Conservation (phyloP, 257 asterid genomes). For the Mentha longifolia region DNA sequence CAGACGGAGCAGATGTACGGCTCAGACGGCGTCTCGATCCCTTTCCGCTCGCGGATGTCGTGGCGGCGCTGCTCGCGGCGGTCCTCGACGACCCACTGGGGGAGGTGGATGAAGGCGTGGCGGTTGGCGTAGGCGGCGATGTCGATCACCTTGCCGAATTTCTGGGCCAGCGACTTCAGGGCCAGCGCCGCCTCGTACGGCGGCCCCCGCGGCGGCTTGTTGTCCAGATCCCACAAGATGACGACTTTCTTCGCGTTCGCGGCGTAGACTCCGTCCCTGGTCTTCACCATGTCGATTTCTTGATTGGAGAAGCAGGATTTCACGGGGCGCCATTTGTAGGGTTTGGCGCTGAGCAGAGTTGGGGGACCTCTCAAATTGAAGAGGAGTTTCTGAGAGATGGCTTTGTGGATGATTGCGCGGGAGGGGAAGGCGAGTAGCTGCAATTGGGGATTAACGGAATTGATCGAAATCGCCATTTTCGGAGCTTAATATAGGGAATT, state of each 20-base stretch:
- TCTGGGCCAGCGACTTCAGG: conserved; percentile 65
- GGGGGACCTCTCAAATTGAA: conserved; percentile 23
- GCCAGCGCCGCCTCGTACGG: conserved; percentile 87
- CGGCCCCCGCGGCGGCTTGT: conserved; percentile 95
- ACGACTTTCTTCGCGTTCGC: conserved; percentile 81
- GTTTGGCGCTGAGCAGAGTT: conserved; percentile 7
- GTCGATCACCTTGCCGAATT: conserved; percentile 77
- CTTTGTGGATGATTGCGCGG: conserved; percentile 7
- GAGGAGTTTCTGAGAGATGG: conserved; percentile 18
- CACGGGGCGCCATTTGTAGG: conserved; percentile 41
- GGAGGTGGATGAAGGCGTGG: conserved; percentile 87
- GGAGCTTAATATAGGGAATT: conserved; percentile 27
- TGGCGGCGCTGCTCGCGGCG: conserved; percentile 65
- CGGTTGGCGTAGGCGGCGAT: conserved; percentile 89
- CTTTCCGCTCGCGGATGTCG: conserved; percentile 72
- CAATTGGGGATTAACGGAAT: conserved; percentile 41
- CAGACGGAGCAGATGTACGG: conserved; percentile 82
- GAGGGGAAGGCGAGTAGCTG: conserved; percentile 31
- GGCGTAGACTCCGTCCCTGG: conserved; percentile 62
- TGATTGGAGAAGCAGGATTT: conserved; percentile 48
- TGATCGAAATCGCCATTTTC: conserved; percentile 46
- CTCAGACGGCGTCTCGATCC: conserved; percentile 44
- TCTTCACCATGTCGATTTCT: conserved; percentile 87
- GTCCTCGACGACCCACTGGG: conserved; percentile 80
- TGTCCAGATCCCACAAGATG: conserved; percentile 88